These are phyloP conservation scores for Testicularia cyperi DNA, from an alignment of 1,284 basidiomycete genomes.

Conservation along the genomic window DNA sequence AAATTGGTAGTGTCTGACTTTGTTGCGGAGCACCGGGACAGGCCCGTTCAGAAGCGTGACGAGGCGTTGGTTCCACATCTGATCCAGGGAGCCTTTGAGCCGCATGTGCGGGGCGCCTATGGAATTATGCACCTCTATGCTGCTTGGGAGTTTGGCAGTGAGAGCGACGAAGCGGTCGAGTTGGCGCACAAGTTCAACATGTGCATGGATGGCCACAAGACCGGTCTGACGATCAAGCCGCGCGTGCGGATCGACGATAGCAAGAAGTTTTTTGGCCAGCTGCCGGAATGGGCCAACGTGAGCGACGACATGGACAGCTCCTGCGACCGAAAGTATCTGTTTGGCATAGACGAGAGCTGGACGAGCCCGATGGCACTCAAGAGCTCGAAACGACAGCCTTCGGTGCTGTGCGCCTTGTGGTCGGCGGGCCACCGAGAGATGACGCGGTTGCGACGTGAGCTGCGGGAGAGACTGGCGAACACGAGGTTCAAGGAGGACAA, in stretches of 20 bases:
- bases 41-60: constrained; percentile 14
- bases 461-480: constrained; percentile 6
- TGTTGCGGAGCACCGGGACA: constrained; percentile 14
- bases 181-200: constrained; percentile 35
- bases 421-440: constrained; percentile 7
- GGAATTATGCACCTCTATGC: constrained; percentile 31
- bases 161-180: constrained; percentile 15
- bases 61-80: constrained; percentile 10
- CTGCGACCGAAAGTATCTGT: too few species aligned
- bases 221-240: constrained; percentile 19
- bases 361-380: constrained; percentile 1
- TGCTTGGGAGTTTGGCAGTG: constrained; percentile 16
- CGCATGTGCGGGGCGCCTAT: constrained; percentile 12
- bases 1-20: constrained; percentile 15
- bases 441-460: constrained; percentile 4
- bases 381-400: constrained; percentile 9
- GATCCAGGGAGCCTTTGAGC: constrained; percentile 10
- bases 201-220: constrained; percentile 31
- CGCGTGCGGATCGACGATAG: constrained; percentile 15
- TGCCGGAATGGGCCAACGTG: constrained; percentile 24
- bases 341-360: constrained; percentile 2
- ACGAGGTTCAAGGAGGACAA: constrained; percentile 15
- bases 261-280: constrained; percentile 10
- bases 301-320: constrained; percentile 2
- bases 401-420: constrained; percentile 28